A percentile compares a stretch with the other conserved stretches of the same genome.
phyloP scores from a whole-genome alignment of 495 filamentous ascomycete species.

The Thermothielavioides terrestris region DNA sequence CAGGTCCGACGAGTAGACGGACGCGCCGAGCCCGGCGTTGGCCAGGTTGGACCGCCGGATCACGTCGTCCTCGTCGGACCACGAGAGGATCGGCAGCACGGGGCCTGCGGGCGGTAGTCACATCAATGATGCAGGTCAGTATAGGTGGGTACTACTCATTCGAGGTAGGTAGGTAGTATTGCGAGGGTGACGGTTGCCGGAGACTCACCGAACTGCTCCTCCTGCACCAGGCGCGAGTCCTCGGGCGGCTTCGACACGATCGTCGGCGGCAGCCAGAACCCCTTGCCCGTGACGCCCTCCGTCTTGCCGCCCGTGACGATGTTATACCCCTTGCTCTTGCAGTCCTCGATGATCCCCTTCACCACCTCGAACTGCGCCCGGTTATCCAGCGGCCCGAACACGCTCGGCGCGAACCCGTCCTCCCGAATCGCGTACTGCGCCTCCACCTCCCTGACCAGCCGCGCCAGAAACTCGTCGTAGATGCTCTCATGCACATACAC shows the following conservation, averaged over 20 bases:
- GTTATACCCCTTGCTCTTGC: constrained; percentile 37
- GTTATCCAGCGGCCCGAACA: constrained; percentile 55
- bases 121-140: too few species aligned
- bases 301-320: constrained; percentile 33
- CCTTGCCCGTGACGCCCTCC: constrained; percentile 22
- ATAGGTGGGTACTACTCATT: too few species aligned
- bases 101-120: too few species aligned
- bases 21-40: constrained; percentile 50
- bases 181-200: background rate
- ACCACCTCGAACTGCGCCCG: constrained; percentile 49
- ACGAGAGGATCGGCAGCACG: constrained; percentile 48
- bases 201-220: constrained; percentile 43
- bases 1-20: constrained; percentile 48
- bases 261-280: constrained; percentile 42
- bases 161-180: too few species aligned
- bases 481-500: constrained; percentile 62
- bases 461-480: constrained; percentile 52
- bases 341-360: constrained; percentile 37
- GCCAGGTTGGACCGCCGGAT: constrained; percentile 47
- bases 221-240: constrained; percentile 33
- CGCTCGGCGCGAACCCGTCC: constrained; percentile 32
- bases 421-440: constrained; percentile 38
- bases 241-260: constrained; percentile 43
- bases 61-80: constrained; percentile 51
- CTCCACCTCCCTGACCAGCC: constrained; percentile 48